Evolutionary conservation across 768 basidiomycete genomes (phyloP).

Genomic region (Trametes sanguinea): DNA sequence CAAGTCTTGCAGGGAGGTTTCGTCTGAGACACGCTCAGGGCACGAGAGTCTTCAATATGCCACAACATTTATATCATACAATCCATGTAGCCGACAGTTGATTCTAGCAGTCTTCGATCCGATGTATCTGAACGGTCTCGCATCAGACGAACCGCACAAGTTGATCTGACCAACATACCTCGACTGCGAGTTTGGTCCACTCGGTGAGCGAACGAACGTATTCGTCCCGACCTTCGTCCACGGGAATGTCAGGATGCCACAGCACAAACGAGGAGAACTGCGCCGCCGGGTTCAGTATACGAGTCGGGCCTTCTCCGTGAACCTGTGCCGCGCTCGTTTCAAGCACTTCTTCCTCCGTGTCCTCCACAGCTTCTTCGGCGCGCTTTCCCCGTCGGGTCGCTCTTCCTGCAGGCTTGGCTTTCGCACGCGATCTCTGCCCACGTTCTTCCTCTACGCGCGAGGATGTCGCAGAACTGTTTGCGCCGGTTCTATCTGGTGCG

Average conservation of each 20-base stretch:
- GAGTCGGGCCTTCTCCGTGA: slow-evolving; percentile 30
- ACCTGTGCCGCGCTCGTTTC: slow-evolving; percentile 27
- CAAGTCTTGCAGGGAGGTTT: too few species aligned
- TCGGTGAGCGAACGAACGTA: slow-evolving; percentile 69
- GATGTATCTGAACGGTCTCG: slow-evolving; percentile 1
- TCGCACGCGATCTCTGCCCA: slow-evolving; percentile 19
- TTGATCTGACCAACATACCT: slow-evolving; percentile 42
- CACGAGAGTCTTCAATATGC: too few species aligned
- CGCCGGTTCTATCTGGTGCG: slow-evolving; percentile 26
- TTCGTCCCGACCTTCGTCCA: slow-evolving; percentile 71
- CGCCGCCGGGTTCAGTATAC: slow-evolving; percentile 48
- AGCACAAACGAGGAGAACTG: slow-evolving; percentile 69
- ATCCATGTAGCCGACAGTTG: not conserved
- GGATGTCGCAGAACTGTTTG: slow-evolving; percentile 1
- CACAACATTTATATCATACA: not conserved
- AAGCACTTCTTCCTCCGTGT: slow-evolving; percentile 34
- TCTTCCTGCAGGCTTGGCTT: slow-evolving; percentile 12
- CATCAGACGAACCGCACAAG: not conserved
- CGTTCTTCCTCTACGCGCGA: slow-evolving; percentile 13
- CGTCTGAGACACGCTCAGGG: too few species aligned
- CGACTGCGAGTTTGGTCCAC: slow-evolving; percentile 65
- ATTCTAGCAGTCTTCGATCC: slow-evolving; percentile 9
- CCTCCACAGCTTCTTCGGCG: slow-evolving; percentile 28
- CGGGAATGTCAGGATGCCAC: slow-evolving; percentile 73
- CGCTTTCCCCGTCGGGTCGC: slow-evolving; percentile 33